Conservation (phyloP, 169 alveolate genomes). For the Theileria orientalis region DNA sequence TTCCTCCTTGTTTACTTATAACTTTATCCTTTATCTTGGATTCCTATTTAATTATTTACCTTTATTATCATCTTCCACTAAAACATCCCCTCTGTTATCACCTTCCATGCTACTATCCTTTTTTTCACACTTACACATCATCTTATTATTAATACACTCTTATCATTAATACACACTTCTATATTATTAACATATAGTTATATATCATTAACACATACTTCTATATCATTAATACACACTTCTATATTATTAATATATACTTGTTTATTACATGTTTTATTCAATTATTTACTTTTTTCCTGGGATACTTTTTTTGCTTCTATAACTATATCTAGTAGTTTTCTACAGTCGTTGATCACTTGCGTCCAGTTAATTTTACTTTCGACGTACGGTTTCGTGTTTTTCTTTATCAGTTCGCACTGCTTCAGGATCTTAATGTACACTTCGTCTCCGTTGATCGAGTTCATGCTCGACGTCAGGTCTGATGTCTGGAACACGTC, state of each 20-base stretch:
- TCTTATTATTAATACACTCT: too few species aligned
- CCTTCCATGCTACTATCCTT: too few species aligned
- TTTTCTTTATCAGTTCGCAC: conserved; percentile 34
- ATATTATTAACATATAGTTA: too few species aligned
- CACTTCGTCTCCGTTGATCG: conserved; percentile 18
- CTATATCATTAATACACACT: not conserved
- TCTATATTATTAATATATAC: too few species aligned
- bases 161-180: too few species aligned
- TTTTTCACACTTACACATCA: too few species aligned
- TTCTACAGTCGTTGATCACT: conserved; percentile 32
- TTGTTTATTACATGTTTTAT: too few species aligned
- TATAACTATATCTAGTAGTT: conserved; percentile 32
- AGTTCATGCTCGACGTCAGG: conserved; percentile 8
- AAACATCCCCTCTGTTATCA: too few species aligned
- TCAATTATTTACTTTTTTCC: not conserved
- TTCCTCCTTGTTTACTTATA: too few species aligned
- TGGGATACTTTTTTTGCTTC: conserved; percentile 8
- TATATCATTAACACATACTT: not conserved
- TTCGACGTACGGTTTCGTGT: conserved; percentile 17
- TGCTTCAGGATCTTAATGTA: conserved; percentile 47
- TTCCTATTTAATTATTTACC: too few species aligned
- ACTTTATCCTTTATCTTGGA: too few species aligned
- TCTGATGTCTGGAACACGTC: conserved; percentile 4
- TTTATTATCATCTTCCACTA: too few species aligned
- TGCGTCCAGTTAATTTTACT: conserved; percentile 13